phyloP scores from a whole-genome alignment of 2,329 filamentous ascomycete species.

The Fusarium caatingaense region DNA sequence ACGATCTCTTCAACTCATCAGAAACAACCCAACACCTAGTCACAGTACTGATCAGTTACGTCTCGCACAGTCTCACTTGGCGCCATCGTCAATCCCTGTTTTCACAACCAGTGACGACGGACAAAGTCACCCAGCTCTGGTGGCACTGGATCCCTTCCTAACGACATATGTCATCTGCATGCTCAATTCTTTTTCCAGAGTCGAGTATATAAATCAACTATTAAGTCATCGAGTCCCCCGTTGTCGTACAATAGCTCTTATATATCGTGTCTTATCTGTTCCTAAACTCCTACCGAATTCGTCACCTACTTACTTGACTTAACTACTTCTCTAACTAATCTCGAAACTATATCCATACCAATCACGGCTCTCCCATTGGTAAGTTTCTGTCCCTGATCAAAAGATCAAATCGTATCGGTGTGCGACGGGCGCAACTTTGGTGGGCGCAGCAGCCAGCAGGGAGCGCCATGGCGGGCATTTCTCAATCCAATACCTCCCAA shows the following conservation, averaged over 20 bases:
- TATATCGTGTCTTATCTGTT: constrained; percentile 10
- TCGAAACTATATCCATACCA: constrained; percentile 31
- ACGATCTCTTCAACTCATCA: constrained; percentile 7
- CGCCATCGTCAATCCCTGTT: constrained; percentile 46
- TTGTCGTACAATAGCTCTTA: constrained; percentile 5
- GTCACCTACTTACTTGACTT: background rate
- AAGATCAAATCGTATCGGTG: constrained; percentile 38
- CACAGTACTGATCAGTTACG: constrained; percentile 39
- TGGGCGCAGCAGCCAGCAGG: constrained; percentile 32
- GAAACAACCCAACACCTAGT: constrained; percentile 15
- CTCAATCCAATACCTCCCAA: constrained; percentile 15
- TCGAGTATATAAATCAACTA: constrained; percentile 26
- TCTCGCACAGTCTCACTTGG: constrained; percentile 41
- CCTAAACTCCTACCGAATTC: constrained; percentile 5
- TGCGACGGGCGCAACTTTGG: constrained; percentile 43
- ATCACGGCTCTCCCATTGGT: constrained; percentile 43
- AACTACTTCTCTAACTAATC: constrained; percentile 6
- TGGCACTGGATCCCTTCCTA: constrained; percentile 23
- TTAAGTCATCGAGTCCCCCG: constrained; percentile 1
- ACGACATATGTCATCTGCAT: constrained; percentile 41
- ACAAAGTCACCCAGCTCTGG: constrained; percentile 41
- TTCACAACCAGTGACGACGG: constrained; percentile 44
- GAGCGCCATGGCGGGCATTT: constrained; percentile 32
- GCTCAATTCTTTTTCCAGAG: constrained; percentile 11
- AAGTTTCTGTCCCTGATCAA: constrained; percentile 38